These are phyloP conservation scores for Phytophthora multivora DNA, from an alignment of 352 stramenopile genomes.

Conservation along the genomic window DNA sequence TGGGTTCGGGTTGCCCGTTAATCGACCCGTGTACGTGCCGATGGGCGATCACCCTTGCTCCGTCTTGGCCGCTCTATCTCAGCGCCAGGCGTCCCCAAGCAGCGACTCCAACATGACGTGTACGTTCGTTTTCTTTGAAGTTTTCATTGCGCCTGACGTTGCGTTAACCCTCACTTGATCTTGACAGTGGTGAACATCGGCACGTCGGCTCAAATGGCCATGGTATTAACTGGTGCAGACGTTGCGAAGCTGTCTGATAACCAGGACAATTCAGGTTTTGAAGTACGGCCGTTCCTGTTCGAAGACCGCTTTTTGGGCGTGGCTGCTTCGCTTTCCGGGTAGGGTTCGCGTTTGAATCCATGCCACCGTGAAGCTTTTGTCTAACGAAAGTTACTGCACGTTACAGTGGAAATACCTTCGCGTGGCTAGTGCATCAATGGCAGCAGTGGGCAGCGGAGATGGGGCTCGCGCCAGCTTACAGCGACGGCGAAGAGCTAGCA, in stretches of 20 bases:
- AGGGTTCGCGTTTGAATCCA: constrained; percentile 3
- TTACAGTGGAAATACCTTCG: constrained; percentile 69
- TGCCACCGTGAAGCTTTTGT: neutral
- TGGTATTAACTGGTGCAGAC: constrained; percentile 54
- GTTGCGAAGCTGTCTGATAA: constrained; percentile 25
- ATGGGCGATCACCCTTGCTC: constrained; percentile 86
- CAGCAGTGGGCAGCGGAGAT: constrained; percentile 60
- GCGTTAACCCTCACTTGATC: constrained; percentile 4
- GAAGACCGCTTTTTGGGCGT: constrained; percentile 63
- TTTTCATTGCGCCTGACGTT: constrained; percentile 11
- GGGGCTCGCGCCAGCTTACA: constrained; percentile 23
- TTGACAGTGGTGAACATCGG: constrained; percentile 79
- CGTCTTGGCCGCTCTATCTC: constrained; percentile 55
- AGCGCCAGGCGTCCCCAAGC: constrained; percentile 20
- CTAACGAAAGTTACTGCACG: constrained; percentile 1
- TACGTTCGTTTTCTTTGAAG: constrained; percentile 25
- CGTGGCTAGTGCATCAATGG: constrained; percentile 68
- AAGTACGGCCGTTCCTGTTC: constrained; percentile 74
- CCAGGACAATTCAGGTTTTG: constrained; percentile 49
- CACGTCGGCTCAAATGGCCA: constrained; percentile 79
- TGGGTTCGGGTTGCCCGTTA: constrained; percentile 43
- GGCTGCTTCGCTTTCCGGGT: constrained; percentile 80
- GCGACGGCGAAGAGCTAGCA: constrained; percentile 17
- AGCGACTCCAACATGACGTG: constrained; percentile 46
- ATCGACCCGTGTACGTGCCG: constrained; percentile 52